Percentiles rank a stretch among this genome's conserved stretches.
Evolutionary conservation across 176 grass and related monocot genomes (phyloP).

Genomic region (Cymbopogon citratus): DNA sequence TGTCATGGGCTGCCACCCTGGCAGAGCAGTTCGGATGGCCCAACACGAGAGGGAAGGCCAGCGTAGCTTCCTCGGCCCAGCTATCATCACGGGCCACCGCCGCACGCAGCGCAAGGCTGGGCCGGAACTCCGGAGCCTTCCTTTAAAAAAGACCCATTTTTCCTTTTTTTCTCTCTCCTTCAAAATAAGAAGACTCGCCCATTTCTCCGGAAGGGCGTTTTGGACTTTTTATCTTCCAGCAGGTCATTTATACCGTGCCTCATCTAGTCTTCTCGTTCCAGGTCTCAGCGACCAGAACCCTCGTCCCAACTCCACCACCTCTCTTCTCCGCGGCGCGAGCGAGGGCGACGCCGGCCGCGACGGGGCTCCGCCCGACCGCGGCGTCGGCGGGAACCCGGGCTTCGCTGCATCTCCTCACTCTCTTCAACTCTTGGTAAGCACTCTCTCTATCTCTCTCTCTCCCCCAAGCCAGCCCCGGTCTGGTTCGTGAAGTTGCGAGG

Average conservation of each 20-base stretch:
- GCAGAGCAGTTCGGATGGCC: not conserved
- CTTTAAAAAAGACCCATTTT: not conserved
- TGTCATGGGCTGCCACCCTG: not conserved
- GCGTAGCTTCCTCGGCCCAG: not conserved
- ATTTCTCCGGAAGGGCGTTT: not conserved
- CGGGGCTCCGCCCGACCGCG: constrained; percentile 6
- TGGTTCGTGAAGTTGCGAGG: not conserved
- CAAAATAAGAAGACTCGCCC: not conserved
- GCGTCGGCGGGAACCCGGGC: constrained; percentile 8
- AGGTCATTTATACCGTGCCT: not conserved
- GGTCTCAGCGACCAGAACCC: not conserved
- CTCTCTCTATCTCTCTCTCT: not conserved
- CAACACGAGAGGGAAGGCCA: not conserved
- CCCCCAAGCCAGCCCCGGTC: no score
- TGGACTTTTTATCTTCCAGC: not conserved
- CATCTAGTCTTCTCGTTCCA: not conserved
- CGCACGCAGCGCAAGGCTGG: not conserved
- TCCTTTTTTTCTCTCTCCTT: not conserved
- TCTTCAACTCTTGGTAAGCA: not conserved
- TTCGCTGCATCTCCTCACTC: not conserved
- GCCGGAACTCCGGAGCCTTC: not conserved
- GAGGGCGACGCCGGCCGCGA: not conserved
- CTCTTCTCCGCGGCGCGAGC: not conserved
- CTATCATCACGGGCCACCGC: not conserved
- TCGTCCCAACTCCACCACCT: not conserved